Conservation (phyloP, 2,329 filamentous ascomycete species). For the Ophiostoma quercus region DNA sequence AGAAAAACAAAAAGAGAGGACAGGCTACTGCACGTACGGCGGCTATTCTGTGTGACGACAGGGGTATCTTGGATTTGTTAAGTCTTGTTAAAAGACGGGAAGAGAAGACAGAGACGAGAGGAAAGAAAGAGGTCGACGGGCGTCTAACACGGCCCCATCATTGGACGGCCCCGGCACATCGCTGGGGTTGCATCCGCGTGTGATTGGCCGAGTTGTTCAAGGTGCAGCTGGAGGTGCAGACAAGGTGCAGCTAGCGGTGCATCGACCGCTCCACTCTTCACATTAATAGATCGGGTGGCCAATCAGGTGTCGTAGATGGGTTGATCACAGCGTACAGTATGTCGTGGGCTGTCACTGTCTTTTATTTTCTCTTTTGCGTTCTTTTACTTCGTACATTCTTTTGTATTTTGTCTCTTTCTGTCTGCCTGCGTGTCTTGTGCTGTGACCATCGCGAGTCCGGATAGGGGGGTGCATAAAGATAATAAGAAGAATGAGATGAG, state of each 20-base stretch:
- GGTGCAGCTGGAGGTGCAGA: neutral
- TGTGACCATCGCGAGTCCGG: neutral
- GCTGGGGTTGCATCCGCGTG: conserved; percentile 16
- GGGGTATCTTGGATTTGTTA: neutral
- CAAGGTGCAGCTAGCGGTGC: neutral
- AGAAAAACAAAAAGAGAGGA: neutral
- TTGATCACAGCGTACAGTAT: neutral
- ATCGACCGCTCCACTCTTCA: neutral
- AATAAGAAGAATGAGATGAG: no score
- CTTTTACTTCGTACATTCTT: no score
- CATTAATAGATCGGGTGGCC: neutral
- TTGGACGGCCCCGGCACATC: conserved; percentile 19
- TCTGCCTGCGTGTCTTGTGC: neutral
- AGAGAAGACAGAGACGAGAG: neutral
- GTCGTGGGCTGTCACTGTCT: conserved; percentile 8
- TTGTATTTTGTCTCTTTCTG: neutral
- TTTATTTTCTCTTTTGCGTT: neutral
- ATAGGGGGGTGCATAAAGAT: neutral
- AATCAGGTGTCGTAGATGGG: conserved; percentile 14
- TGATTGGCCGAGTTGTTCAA: conserved; percentile 16
- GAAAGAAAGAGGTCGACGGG: neutral
- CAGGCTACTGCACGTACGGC: conserved; percentile 25
- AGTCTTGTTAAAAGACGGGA: no score
- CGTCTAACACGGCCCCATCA: conserved; percentile 24
- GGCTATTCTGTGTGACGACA: conserved; percentile 25